Evolutionary conservation across 1,284 basidiomycete species (phyloP), one percentile per base, ranked within the genome.

Genomic region (Mycena citricolor): DNA sequence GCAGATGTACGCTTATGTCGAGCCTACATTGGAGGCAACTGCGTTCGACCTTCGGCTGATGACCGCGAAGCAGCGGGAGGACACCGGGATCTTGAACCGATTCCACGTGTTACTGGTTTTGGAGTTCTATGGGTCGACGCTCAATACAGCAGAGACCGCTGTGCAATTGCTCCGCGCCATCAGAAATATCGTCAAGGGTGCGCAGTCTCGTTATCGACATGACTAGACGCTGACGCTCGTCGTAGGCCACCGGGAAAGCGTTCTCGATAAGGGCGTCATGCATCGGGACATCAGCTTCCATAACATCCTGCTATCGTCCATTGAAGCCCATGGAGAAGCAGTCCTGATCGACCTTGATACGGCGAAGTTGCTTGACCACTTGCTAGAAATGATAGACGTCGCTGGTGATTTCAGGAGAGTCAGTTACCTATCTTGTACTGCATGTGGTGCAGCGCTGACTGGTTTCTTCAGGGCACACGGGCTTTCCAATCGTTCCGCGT

Each of bases 111-210:
- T 17, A 5, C 7, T 35, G 12, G 33, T 35, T 8, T 11, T 44
- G 22, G 29, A 49, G 37, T 12, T 30, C 19, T 44, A 49, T 32
- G 51, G 44, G 5, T 8, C 21, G 4, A 13, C 34, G 8, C 14
- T 54, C 19, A 34, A 39, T 4, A 16, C 39, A 26, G 49, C 49
- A 36, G 32, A 16, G 6, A 24, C 17, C 8, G 16, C 14, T 3
- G 22, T 13, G 5, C 38, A 52, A 10, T 26, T 52, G 4, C 28
- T 54, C 7, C 38, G 17, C 17, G 46, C 51, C 1, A 30, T 49
- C 17, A 32, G 38, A 3, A 42, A 54, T 32, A 39, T 45, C 22
- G 39, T 54, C 24, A 26, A 16, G n/a, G 52, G 49, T 54, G 33
- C 23, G 45, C 23, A n/a, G 32, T 20, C 7, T 35, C 14, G 5